Evolutionary conservation across 1,139 yeast species (phyloP).

Genomic region (Saccharomyces uvarum): DNA sequence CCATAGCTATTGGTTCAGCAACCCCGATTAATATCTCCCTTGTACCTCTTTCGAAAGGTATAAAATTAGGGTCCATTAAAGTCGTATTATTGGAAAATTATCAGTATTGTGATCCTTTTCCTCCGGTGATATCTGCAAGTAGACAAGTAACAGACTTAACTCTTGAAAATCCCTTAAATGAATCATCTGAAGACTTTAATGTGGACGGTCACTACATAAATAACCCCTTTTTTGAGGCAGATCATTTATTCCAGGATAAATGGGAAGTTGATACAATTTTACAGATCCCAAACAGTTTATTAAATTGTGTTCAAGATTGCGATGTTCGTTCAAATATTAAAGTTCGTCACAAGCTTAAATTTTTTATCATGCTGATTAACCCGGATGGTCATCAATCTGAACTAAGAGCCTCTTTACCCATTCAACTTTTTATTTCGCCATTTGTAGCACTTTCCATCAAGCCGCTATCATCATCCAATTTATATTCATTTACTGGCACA

Average conservation of each 20-base stretch:
- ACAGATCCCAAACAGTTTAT: constrained; percentile 60
- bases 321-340: constrained; percentile 47
- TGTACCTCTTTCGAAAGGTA: constrained; percentile 77
- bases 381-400: constrained; percentile 59
- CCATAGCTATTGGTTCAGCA: constrained; percentile 81
- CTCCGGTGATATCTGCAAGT: constrained; percentile 47
- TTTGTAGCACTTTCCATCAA: constrained; percentile 39
- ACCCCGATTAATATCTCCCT: constrained; percentile 62
- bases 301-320: constrained; percentile 80
- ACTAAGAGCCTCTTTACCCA: constrained; percentile 59
- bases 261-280: constrained; percentile 67
- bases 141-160: constrained; percentile 41
- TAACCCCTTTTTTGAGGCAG: constrained; percentile 6
- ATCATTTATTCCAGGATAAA: constrained; percentile 40
- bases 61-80: constrained; percentile 63
- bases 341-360: constrained; percentile 55
- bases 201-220: not conserved
- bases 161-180: constrained; percentile 36
- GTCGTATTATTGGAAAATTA: constrained; percentile 61
- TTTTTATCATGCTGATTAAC: constrained; percentile 48
- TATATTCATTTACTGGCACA: constrained; percentile 12
- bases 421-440: constrained; percentile 59
- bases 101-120: constrained; percentile 48
- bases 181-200: not conserved
- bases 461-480: constrained; percentile 10